Evolutionary conservation across 1,284 basidiomycete genomes (phyloP), one percentile per base, ranked within the genome.

Genomic region (Erythrobasidium hasegawianum): DNA sequence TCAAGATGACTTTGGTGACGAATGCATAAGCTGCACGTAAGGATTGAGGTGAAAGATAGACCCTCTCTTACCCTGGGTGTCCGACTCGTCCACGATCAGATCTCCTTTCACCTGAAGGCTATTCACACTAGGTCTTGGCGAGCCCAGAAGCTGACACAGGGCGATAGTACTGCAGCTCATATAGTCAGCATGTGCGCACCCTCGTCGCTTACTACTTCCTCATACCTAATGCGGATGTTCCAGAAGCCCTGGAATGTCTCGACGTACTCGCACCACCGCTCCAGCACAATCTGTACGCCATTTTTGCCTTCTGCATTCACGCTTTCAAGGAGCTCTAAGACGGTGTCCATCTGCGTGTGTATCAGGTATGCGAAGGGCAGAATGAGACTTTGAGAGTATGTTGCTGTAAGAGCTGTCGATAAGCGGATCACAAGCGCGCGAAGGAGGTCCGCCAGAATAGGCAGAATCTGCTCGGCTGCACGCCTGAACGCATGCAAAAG

Each of bases 181-280:
- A n/a, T n/a, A n/a, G n/a, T n/a, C n/a, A n/a, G n/a, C n/a, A n/a
- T n/a, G n/a, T n/a, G n/a, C n/a, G n/a, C n/a, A n/a, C n/a, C n/a
- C n/a, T n/a, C n/a, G n/a, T n/a, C n/a, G n/a, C n/a, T n/a, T n/a
- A n/a, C n/a, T n/a, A n/a, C n/a, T n/a, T n/a, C n/a, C n/a, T n/a
- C n/a, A n/a, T n/a, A 59, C 80, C 80, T 77, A 90, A 93, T 83
- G 40, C 90, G 84, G 14, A 86, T 85, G 20, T 90, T 87, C 92
- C 93, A 97, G 78, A 88, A 91, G 40, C 95, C 94, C 75, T 92
- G 89, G 81, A 97, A 89, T 5, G 89, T 91, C 77, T 91, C 89
- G 26, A 88, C 87, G 73, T 91, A 92, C 75, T 97, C 94, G 74
- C 88, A 90, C 95, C 95, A 97, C 0, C 87, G 86, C 64, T 86